Base-by-base conservation (phyloP, 768 basidiomycete genomes). In the Lactifluus echinatus region DNA sequence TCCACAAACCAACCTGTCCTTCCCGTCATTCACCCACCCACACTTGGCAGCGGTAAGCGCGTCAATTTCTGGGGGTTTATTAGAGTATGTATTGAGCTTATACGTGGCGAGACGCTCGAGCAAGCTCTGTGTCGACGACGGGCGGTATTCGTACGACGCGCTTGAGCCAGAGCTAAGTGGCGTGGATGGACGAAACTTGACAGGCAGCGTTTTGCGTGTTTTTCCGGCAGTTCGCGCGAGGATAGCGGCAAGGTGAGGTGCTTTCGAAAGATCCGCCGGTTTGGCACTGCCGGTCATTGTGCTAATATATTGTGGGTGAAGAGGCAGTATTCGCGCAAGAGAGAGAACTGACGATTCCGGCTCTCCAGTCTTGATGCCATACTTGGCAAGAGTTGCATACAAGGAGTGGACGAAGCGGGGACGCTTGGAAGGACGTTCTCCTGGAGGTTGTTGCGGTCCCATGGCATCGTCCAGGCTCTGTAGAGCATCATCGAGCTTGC, bases 11-110 rank as follows among this genome's bases (percentile, higher is more conserved):
- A 91, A 69, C 46, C 89, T 75, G 57, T 91, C 89, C 69, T 87
- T 89, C 42, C 87, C 87, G 50, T 89, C 83, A 60, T 92, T 92
- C 23, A 79, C 73, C 89, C 89, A 93, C 2, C 89, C 89, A 66
- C 86, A 88, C 68, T 80, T 87, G 0, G 89, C 76, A 2, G 89
- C 89, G 17, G 89, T 83, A 14, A 91, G 87, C 1, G 89, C 84
- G 55, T 92, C 81, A 28, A 91, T 83, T 10, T 75, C 73, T 0
- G 79, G 53, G 0, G 89, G 87, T 67, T 92, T 92, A 61, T 86
- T 87, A 17, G 84, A 76, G 64, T 90, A 93, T 0, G 89, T 91
- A 11, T 85, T 71, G 28, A 92, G 77, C 67, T 85, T 91, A 70
- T 79, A 93, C 1, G 89, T 89, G 1, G 81, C 73, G 1, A 93